Conservation (phyloP, 176 grass and related monocot species). For the Paspalum vaginatum region DNA sequence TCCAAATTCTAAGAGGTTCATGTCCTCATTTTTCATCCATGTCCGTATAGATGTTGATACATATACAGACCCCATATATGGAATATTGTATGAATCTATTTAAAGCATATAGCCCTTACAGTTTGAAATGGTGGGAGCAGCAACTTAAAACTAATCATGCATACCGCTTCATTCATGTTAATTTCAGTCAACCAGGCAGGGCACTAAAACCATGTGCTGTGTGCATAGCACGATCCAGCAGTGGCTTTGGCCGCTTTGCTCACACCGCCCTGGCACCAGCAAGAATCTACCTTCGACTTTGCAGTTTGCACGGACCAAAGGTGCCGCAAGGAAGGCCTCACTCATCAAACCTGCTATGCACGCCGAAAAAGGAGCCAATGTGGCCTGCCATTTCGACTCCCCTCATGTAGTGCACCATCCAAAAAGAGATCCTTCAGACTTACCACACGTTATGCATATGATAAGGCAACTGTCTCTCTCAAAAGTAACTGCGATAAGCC, state of each 20-base stretch:
- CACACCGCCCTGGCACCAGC: slow-evolving; percentile 19
- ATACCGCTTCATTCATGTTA: no score
- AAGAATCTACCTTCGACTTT: slow-evolving; percentile 23
- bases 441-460: not conserved
- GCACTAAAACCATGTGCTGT: not conserved
- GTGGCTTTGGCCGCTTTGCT: not conserved
- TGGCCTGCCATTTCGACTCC: slow-evolving; percentile 7
- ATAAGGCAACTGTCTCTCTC: not conserved
- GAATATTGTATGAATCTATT: no score
- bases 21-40: no score
- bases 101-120: no score
- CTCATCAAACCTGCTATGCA: slow-evolving; percentile 28
- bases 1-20: no score
- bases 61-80: no score
- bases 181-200: no score
- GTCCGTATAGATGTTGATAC: no score
- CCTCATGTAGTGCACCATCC: slow-evolving; percentile 16
- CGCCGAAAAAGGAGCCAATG: slow-evolving; percentile 19
- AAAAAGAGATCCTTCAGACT: not conserved
- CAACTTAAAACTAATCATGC: no score
- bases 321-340: slow-evolving; percentile 10
- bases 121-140: no score
- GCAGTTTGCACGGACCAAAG: slow-evolving; percentile 7
- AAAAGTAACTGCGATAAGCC: slow-evolving; percentile 10
- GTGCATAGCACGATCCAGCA: slow-evolving; percentile 16